Evolutionary conservation across 2,329 filamentous ascomycete species (phyloP), one percentile per base, ranked within the genome.

Genomic region (Tolypocladium tropicale): DNA sequence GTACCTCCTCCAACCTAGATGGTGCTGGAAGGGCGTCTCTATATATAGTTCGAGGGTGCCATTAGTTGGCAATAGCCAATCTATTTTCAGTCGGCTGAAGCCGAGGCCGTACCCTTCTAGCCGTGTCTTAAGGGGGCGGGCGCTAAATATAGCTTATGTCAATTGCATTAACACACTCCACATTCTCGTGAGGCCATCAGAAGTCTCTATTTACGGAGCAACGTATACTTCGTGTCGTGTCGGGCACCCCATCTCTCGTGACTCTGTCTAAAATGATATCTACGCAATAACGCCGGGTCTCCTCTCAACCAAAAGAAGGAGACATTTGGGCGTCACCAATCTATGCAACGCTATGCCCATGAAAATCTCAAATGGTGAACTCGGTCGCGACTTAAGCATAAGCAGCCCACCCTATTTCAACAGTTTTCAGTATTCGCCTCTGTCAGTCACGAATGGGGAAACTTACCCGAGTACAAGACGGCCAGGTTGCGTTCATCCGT

Each of bases 401-500:
- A 28, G 75, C 75, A 52, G 74, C 75, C 75, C 75, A 77, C 34
- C 75, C 75, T 75, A 55, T 30, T 36, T 4, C 25, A 43, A 4
- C 33, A 23, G 52, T 36, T 55, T 71, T 58, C n/a, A 71, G 66
- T 49, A 51, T 32, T 21, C 30, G 28, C 23, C 16, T 25, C 39
- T n/a, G 12, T 37, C 49, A 53, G 14, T 9, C 34, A 36, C 9
- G 21, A n/a, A 9, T 6, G 21, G n/a, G 30, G n/a, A 28, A n/a
- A 63, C 81, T 67, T 74, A 85, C 85, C 87, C 65, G 86, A 87
- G 75, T 93, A 99, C 64, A 99, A 73, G 46, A 96, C 85, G 2
- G 94, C 93, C 65, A 99, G 70, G 68, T 99, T 96, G 62, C 83
- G 82, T 74, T 96, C 92, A 71, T 99, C 94, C 2, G 88, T 93